Conservation (phyloP, 352 stramenopile species). For the Phytophthora foliorum region DNA sequence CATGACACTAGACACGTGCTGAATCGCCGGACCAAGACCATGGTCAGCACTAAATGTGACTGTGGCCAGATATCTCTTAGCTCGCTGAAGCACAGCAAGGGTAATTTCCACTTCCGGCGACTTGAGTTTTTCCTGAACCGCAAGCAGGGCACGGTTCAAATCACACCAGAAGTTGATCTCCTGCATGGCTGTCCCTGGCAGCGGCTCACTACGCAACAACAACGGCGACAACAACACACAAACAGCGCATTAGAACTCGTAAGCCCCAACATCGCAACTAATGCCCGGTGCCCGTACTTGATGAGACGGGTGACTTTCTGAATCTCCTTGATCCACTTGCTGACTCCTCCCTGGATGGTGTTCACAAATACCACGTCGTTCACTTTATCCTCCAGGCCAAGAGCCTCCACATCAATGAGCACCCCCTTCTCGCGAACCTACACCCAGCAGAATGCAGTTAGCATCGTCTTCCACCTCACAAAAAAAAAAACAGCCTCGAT, state of each 20-base stretch:
- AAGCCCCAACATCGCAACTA: not conserved
- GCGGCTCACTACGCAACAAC: conserved; percentile 51
- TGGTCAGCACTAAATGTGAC: conserved; percentile 94
- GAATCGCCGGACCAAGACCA: conserved; percentile 83
- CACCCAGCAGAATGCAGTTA: not conserved
- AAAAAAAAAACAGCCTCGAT: conserved; percentile 3
- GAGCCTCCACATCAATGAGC: conserved; percentile 82
- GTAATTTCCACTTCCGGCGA: conserved; percentile 94
- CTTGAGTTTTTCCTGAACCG: conserved; percentile 86
- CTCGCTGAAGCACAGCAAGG: conserved; percentile 91
- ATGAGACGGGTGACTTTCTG: conserved; percentile 94
- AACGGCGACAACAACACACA: not conserved
- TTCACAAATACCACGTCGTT: conserved; percentile 89
- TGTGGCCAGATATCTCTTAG: conserved; percentile 92
- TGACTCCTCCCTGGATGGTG: conserved; percentile 90
- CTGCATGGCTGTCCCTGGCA: conserved; percentile 90
- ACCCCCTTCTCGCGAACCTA: conserved; percentile 77
- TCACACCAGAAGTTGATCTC: conserved; percentile 97
- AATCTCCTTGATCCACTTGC: conserved; percentile 96
- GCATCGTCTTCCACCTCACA: not conserved
- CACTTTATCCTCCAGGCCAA: conserved; percentile 86
- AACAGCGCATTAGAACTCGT: conserved; percentile 1
- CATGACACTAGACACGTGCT: conserved; percentile 93
- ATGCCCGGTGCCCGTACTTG: conserved; percentile 28
- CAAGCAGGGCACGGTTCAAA: conserved; percentile 89